Evolutionary conservation across 73 alveolate species (phyloP).

Genomic region (Paramecium pentaurelia): DNA sequence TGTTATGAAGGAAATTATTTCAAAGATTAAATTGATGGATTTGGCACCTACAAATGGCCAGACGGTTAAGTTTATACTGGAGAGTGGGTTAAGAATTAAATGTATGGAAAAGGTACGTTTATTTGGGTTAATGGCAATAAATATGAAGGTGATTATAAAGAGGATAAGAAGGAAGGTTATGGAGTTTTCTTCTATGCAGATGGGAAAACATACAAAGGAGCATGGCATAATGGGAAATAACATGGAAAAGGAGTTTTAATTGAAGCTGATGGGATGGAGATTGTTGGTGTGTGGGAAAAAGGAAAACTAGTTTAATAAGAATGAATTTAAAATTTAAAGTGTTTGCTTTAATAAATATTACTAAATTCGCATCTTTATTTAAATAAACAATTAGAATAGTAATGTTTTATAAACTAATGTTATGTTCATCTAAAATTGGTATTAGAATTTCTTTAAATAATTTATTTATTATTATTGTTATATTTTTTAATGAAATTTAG

Average conservation of each 20-base stretch:
- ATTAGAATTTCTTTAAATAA: background rate
- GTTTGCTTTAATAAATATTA: background rate
- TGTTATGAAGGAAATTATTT: slow-evolving; percentile 37
- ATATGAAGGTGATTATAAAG: slow-evolving; percentile 63
- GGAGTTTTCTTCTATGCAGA: slow-evolving; percentile 69
- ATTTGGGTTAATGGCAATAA: slow-evolving; percentile 72
- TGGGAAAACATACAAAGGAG: slow-evolving; percentile 69
- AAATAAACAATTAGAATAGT: background rate
- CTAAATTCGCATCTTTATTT: background rate
- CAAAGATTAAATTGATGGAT: slow-evolving; percentile 50
- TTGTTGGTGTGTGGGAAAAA: slow-evolving; percentile 49
- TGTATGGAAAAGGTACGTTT: slow-evolving; percentile 70
- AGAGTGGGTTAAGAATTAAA: slow-evolving; percentile 45
- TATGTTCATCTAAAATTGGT: background rate
- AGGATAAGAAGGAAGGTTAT: slow-evolving; percentile 68
- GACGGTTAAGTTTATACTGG: slow-evolving; percentile 61
- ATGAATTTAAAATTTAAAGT: background rate
- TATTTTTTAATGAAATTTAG: background rate
- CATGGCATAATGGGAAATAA: slow-evolving; percentile 68
- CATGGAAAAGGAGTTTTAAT: slow-evolving; percentile 74
- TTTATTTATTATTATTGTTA: background rate
- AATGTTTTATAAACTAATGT: too few relatives aligned
- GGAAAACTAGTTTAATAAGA: slow-evolving; percentile 13
- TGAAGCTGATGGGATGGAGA: slow-evolving; percentile 61
- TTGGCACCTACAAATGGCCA: slow-evolving; percentile 46